A percentile compares a stretch with the other conserved stretches of the same genome.
Conservation (phyloP, 2,329 filamentous ascomycete genomes). For the Fusarium subtropicale region DNA sequence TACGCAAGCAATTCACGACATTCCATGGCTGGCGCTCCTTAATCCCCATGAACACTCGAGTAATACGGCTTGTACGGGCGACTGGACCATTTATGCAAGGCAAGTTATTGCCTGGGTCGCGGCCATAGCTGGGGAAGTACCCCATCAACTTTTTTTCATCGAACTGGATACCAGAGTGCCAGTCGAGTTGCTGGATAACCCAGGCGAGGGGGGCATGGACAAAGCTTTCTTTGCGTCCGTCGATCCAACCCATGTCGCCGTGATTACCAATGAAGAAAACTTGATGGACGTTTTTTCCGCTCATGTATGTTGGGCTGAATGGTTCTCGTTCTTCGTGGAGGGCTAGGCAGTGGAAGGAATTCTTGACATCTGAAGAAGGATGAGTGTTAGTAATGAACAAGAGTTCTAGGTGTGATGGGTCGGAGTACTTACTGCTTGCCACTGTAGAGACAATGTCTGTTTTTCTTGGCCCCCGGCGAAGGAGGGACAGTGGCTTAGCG, state of each 20-base stretch:
- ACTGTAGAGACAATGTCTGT: background rate
- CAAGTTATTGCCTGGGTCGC: background rate
- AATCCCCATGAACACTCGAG: background rate
- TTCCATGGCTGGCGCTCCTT: background rate
- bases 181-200: background rate
- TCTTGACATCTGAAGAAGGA: background rate
- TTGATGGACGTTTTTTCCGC: background rate
- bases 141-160: background rate
- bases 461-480: background rate
- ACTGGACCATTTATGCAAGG: background rate
- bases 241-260: background rate
- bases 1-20: no score
- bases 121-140: background rate
- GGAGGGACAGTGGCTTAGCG: background rate
- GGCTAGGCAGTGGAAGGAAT: background rate
- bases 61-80: background rate
- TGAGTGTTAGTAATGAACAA: background rate
- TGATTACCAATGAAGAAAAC: background rate
- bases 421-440: background rate
- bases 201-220: background rate
- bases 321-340: background rate
- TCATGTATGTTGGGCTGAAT: conserved; percentile 1
- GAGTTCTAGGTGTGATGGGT: rapidly evolving
- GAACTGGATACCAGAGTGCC: rapidly evolving
- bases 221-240: background rate